Percentiles rank a stretch among this genome's conserved stretches.
These are phyloP conservation scores for Ogataea nonfermentans DNA, from an alignment of 805 yeast genomes.

Conservation along the genomic window DNA sequence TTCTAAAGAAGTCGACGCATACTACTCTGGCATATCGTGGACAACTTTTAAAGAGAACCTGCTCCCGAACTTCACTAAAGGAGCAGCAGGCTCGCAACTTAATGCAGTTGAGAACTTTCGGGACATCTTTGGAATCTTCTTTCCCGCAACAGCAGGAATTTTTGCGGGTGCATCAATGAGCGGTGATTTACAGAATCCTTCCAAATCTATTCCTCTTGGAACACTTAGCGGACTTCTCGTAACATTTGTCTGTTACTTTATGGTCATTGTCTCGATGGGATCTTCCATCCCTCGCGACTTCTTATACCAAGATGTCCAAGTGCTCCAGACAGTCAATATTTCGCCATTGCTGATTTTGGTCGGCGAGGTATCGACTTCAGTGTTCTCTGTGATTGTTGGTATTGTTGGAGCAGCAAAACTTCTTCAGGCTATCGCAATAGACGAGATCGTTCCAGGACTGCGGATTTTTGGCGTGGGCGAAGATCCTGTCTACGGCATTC, in stretches of 20 bases:
- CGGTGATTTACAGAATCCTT: conserved; percentile 84
- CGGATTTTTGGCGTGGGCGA: conserved; percentile 52
- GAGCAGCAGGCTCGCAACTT: conserved; percentile 87
- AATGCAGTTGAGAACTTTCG: conserved; percentile 68
- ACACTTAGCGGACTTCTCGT: conserved; percentile 78
- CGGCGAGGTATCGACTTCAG: conserved; percentile 91
- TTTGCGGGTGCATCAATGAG: conserved; percentile 99
- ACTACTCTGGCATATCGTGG: conserved; percentile 77
- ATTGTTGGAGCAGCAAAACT: conserved; percentile 93
- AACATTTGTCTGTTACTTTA: conserved; percentile 72
- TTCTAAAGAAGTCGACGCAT: conserved; percentile 44
- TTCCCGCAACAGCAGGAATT: conserved; percentile 98
- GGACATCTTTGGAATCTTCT: conserved; percentile 89
- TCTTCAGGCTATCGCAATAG: conserved; percentile 87
- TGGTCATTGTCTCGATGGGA: conserved; percentile 83
- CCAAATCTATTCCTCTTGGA: conserved; percentile 90
- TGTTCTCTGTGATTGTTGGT: conserved; percentile 93
- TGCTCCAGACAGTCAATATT: conserved; percentile 77
- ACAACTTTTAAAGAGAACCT: conserved; percentile 62
- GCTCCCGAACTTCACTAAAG: conserved; percentile 76
- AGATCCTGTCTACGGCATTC: conserved; percentile 65
- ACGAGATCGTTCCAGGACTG: conserved; percentile 81
- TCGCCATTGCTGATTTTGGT: conserved; percentile 65
- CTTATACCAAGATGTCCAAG: conserved; percentile 74
- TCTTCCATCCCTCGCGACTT: conserved; percentile 75